These are phyloP conservation scores for Phaeosphaeria sp. DNA, from an alignment of 2,329 filamentous ascomycete species.

Conservation along the genomic window DNA sequence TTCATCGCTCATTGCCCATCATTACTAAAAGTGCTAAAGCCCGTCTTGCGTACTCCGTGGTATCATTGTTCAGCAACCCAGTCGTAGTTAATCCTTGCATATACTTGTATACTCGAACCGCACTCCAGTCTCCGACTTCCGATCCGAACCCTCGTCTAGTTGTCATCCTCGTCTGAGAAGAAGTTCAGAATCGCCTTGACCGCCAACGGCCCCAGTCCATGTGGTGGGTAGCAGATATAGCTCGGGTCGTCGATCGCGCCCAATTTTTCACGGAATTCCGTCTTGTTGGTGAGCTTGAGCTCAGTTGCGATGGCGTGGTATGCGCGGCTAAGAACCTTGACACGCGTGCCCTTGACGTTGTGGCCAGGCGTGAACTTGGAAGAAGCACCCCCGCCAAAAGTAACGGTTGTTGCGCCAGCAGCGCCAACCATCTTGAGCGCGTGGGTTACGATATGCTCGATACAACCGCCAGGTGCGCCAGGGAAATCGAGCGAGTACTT, in stretches of 20 bases:
- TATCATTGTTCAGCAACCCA: neutral
- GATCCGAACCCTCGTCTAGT: constrained; percentile 24
- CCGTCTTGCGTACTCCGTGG: neutral
- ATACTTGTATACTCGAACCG: neutral
- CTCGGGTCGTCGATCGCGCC: constrained; percentile 83
- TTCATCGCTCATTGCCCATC: neutral
- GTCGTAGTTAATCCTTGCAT: neutral
- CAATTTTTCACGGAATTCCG: constrained; percentile 89
- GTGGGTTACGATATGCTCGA: constrained; percentile 81
- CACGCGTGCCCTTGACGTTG: constrained; percentile 79
- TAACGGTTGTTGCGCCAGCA: constrained; percentile 71
- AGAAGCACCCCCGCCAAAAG: constrained; percentile 85
- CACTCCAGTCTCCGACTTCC: too few species aligned
- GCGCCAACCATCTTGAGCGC: constrained; percentile 68
- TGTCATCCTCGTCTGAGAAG: constrained; percentile 72
- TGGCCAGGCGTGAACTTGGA: constrained; percentile 77
- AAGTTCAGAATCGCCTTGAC: constrained; percentile 88
- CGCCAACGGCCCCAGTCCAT: constrained; percentile 82
- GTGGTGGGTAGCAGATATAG: constrained; percentile 88
- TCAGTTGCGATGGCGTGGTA: constrained; percentile 84
- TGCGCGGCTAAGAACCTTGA: constrained; percentile 80
- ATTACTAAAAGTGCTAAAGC: neutral
- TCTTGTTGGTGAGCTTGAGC: constrained; percentile 82
- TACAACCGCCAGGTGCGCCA: constrained; percentile 81
- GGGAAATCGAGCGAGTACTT: constrained; percentile 98